Evolutionary conservation across 495 filamentous ascomycete genomes (phyloP).

Genomic region (Annulohypoxylon maeteangense): DNA sequence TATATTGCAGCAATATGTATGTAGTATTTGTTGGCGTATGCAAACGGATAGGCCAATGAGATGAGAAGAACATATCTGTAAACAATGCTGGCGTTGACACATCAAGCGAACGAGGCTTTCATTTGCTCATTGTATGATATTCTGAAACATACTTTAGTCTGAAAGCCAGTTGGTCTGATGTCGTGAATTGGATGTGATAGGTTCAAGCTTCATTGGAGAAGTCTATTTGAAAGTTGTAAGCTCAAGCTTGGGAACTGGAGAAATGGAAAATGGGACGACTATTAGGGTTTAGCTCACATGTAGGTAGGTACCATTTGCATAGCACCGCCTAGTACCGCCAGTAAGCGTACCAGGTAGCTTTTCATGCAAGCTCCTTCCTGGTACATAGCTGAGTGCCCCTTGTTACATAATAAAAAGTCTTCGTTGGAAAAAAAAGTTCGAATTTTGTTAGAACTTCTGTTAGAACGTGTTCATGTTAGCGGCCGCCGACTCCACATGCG

Average conservation of each 20-base stretch:
- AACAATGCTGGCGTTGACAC: slow-evolving; percentile 2
- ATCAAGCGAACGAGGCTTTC: slow-evolving; percentile 16
- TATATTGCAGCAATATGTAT: slow-evolving; percentile 3
- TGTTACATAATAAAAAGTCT: not conserved
- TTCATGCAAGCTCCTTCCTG: slow-evolving; percentile 19
- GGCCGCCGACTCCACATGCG: slow-evolving; percentile 1
- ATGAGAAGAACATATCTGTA: not conserved
- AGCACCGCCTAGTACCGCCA: not conserved
- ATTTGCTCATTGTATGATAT: slow-evolving; percentile 17
- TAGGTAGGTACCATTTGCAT: slow-evolving; percentile 17
- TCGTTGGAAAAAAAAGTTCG: not conserved
- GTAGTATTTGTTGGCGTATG: not conserved
- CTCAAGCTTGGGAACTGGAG: slow-evolving; percentile 9
- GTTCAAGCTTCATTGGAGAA: slow-evolving; percentile 15
- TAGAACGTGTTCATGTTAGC: slow-evolving; percentile 15
- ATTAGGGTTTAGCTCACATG: slow-evolving; percentile 16
- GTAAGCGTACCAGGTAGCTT: not conserved
- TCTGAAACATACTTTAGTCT: slow-evolving; percentile 35
- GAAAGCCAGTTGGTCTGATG: slow-evolving; percentile 9
- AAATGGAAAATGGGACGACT: slow-evolving; percentile 1
- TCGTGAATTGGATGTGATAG: slow-evolving; percentile 23
- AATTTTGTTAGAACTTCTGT: not conserved
- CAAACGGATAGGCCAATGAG: slow-evolving; percentile 2
- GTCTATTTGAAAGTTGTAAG: not conserved
- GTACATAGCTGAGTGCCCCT: not conserved